A percentile compares a stretch with the other conserved stretches of the same genome.
These are phyloP conservation scores for Trichoderma atrobrunneum DNA, from an alignment of 2,329 filamentous ascomycete genomes.

Conservation along the genomic window DNA sequence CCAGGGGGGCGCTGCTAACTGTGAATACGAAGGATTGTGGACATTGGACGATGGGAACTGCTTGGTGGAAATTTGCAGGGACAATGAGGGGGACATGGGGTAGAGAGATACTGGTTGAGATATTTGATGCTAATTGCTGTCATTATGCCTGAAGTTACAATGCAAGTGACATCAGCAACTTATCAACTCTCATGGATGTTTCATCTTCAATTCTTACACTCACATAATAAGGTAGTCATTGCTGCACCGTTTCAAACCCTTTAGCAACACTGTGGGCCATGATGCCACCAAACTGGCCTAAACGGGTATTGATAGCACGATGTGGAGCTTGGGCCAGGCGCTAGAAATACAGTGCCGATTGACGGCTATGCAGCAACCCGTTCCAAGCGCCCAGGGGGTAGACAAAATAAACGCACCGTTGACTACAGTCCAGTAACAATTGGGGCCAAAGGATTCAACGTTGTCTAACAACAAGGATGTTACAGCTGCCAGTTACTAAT, in stretches of 20 bases:
- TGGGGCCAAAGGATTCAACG: not conserved
- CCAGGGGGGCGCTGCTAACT: not conserved
- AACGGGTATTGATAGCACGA: not conserved
- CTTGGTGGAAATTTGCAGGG: not conserved
- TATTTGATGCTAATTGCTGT: not conserved
- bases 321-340: not conserved
- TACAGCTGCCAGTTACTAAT: not conserved
- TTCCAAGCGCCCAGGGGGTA: not conserved
- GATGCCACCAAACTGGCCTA: not conserved
- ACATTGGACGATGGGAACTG: not conserved
- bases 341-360: constrained; percentile 8
- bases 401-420: not conserved
- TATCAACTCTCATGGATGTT: not conserved
- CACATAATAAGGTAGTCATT: not conserved
- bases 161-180: not conserved
- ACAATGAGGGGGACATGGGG: not conserved
- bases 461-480: not conserved
- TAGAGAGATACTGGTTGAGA: not conserved
- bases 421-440: not conserved
- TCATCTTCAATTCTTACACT: not conserved
- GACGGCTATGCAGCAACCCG: constrained; percentile 5
- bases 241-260: not conserved
- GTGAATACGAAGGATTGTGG: not conserved
- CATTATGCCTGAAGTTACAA: not conserved
- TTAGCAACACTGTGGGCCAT: not conserved